Evolutionary conservation across 2,329 filamentous ascomycete genomes (phyloP).

Genomic region (Alternaria ethzedia): DNA sequence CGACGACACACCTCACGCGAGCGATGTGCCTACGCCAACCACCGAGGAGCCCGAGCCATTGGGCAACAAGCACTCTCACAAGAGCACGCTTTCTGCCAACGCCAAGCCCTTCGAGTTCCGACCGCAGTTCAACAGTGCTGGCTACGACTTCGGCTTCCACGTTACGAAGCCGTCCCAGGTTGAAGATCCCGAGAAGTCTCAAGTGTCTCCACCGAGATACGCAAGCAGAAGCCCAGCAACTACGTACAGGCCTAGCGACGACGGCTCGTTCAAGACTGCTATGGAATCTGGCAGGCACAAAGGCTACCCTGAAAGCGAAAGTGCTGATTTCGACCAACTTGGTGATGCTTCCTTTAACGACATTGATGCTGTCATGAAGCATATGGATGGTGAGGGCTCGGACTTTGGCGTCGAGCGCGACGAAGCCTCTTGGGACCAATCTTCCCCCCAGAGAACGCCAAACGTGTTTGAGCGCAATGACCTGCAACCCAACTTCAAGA

Average conservation of each 20-base stretch:
- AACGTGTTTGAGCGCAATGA: conserved; percentile 41
- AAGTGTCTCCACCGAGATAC: conserved; percentile 25
- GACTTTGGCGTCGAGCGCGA: conserved; percentile 75
- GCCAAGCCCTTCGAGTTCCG: conserved; percentile 70
- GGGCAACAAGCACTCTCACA: conserved; percentile 35
- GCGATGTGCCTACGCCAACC: conserved; percentile 37
- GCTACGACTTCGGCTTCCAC: conserved; percentile 48
- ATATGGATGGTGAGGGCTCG: conserved; percentile 76
- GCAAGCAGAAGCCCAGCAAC: conserved; percentile 48
- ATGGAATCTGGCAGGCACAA: conserved; percentile 41
- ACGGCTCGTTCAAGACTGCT: conserved; percentile 48
- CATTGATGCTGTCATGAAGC: conserved; percentile 90
- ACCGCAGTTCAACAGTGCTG: conserved; percentile 34
- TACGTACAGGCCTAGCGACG: conserved; percentile 50
- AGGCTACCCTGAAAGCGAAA: conserved; percentile 47
- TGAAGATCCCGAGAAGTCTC: conserved; percentile 30
- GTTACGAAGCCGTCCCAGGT: conserved; percentile 47
- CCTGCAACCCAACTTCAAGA: conserved; percentile 48
- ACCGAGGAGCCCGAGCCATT: conserved; percentile 34
- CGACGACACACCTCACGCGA: conserved; percentile 36
- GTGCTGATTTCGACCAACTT: conserved; percentile 43
- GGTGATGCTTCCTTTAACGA: conserved; percentile 71
- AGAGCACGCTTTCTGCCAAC: conserved; percentile 70
- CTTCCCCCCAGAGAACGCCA: conserved; percentile 41
- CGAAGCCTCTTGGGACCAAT: conserved; percentile 51